phyloP scores from a whole-genome alignment of 257 asterid genomes.

The Petrea volubilis region DNA sequence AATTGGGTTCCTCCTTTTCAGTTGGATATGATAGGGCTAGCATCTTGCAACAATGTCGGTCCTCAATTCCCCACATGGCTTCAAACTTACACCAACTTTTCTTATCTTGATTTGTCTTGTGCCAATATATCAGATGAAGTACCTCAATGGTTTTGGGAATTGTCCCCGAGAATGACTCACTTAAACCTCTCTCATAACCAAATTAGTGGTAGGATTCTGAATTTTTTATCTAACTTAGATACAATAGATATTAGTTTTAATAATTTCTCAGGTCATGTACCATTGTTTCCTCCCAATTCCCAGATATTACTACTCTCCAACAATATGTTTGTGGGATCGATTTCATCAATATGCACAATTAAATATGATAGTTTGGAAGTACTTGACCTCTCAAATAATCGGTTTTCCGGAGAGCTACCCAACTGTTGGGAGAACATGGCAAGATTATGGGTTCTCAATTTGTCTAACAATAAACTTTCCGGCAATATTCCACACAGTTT shows the following conservation, averaged over 20 bases:
- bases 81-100: conserved; percentile 10
- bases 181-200: conserved; percentile 39
- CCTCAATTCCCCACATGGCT: conserved; percentile 39
- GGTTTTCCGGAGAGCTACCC: conserved; percentile 25
- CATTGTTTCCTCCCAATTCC: not conserved
- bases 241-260: conserved; percentile 26
- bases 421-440: conserved; percentile 22
- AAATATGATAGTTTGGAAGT: rapidly evolving
- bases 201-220: conserved; percentile 31
- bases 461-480: conserved; percentile 23
- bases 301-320: not conserved
- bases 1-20: conserved; percentile 38
- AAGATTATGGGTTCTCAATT: not conserved
- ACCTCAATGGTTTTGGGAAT: conserved; percentile 33
- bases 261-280: conserved; percentile 19
- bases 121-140: conserved; percentile 23
- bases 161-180: not conserved
- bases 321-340: conserved; percentile 25
- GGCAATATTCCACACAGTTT: conserved; percentile 18
- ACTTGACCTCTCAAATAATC: conserved; percentile 26
- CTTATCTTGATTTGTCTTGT: conserved; percentile 26
- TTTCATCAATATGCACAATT: conserved; percentile 13
- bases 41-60: conserved; percentile 28
- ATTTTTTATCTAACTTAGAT: not conserved
- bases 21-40: not conserved